Conservation (phyloP, 2,329 filamentous ascomycete genomes). For the Blumeria hordei region DNA sequence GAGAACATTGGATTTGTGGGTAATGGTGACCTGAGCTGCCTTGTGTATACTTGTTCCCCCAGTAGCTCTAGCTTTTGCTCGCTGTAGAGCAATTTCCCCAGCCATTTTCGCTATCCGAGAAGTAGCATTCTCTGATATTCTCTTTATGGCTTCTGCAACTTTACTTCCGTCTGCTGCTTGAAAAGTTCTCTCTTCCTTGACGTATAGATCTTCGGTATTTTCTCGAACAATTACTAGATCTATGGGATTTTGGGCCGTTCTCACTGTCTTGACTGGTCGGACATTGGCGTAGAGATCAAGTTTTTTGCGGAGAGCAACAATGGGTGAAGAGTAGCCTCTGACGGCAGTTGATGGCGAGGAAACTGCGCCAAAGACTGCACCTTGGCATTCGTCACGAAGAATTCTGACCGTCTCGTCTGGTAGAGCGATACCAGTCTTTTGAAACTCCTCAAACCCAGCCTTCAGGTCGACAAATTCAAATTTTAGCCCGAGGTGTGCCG, state of each 20-base stretch:
- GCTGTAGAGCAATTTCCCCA: slow-evolving; percentile 73
- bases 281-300: slow-evolving; percentile 95
- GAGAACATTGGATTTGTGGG: slow-evolving; percentile 94
- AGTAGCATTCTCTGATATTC: slow-evolving; percentile 69
- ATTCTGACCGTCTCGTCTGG: slow-evolving; percentile 76
- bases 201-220: slow-evolving; percentile 84
- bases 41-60: slow-evolving; percentile 35
- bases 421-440: slow-evolving; percentile 66
- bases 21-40: slow-evolving; percentile 68
- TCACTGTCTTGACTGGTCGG: slow-evolving; percentile 70
- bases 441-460: slow-evolving; percentile 83
- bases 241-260: slow-evolving; percentile 32
- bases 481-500: slow-evolving; percentile 68
- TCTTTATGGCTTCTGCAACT: slow-evolving; percentile 93
- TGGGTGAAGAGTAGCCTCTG: slow-evolving; percentile 78
- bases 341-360: slow-evolving; percentile 76
- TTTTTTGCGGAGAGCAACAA: slow-evolving; percentile 77
- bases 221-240: slow-evolving; percentile 97
- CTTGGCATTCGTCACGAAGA: slow-evolving; percentile 80
- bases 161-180: slow-evolving; percentile 43
- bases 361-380: slow-evolving; percentile 88
- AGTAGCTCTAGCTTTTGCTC: slow-evolving; percentile 52
- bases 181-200: slow-evolving; percentile 81
- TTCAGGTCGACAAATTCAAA: slow-evolving; percentile 88
- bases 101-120: slow-evolving; percentile 79